Base-by-base conservation (phyloP, 148 eudicot genomes). In the Arbutus unedo region DNA sequence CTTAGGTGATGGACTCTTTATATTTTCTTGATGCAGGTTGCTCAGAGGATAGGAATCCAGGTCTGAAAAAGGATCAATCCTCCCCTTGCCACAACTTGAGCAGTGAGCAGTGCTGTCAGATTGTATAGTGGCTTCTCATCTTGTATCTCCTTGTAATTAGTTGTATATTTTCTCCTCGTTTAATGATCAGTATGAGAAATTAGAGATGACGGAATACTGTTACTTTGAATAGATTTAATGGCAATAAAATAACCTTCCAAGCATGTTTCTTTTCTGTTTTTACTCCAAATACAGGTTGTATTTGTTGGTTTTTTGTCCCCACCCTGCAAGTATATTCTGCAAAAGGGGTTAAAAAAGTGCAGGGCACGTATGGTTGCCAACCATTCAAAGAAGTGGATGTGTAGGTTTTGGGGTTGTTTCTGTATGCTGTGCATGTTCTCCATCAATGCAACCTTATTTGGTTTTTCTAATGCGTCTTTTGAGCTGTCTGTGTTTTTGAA, bases 1-100 rank as follows among this genome's bases (percentile, higher is more conserved):
- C 8, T 25, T 4, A 68, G 9, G 23, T 11, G 75, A 23, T 49
- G 54, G 5, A 5, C 53, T 70, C 0, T 3, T 79, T 31, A 23
- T n/a, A 49, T 78, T 56, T 10, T 21, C 43, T 75, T 73, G 25
- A 55, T 85, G 64, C 95, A 94, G 98, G 93, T 94, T 84, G 97
- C 98, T 78, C 90, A 92, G 67, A 93, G 91, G 85, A 94, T 94
- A 9, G 98, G 98, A 76, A 90, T 94, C 74, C 83, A 89, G 83
- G 87, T 91, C 64, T 92, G 88, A 93, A 74, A 18, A 51, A 68
- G 79, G 55, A 25, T 49, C 4, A 21, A 23, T 48, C 38, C 81
- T 55, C 53, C 8, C 41, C 45, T 23, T 66, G 71, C 43, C 9
- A 5, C 50, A 38, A 59, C 64, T 25, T 9, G 41, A 8, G 74